Percentiles rank a stretch among this genome's conserved stretches.
phyloP scores from a whole-genome alignment of 495 filamentous ascomycete species.

The Penicillium subrubescens region DNA sequence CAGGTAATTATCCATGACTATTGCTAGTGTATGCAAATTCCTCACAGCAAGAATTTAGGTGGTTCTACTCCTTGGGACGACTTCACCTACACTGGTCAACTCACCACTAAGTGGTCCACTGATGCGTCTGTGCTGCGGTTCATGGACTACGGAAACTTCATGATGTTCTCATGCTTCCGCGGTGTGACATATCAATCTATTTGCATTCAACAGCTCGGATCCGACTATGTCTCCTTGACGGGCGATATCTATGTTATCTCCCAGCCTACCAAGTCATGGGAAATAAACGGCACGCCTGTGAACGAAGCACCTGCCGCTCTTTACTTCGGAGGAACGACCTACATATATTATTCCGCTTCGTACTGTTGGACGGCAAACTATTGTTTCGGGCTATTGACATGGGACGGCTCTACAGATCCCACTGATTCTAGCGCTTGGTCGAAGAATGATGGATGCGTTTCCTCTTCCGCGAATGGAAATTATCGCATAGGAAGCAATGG shows the following conservation, averaged over 20 bases:
- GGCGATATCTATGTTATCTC: not conserved
- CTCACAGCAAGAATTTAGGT: not conserved
- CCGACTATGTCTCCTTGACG: not conserved
- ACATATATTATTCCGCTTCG: conserved; percentile 53
- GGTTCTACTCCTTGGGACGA: not conserved
- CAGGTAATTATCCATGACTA: not conserved
- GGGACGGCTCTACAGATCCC: conserved; percentile 31
- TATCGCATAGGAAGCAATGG: not conserved
- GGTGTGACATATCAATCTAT: not conserved
- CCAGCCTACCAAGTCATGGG: conserved; percentile 13
- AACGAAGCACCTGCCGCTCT: conserved; percentile 54
- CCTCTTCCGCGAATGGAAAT: not conserved
- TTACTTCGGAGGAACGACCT: conserved; percentile 48
- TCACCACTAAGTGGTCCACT: not conserved
- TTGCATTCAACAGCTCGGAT: not conserved
- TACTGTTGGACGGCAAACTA: conserved; percentile 56
- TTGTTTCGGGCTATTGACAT: conserved; percentile 52
- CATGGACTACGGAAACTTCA: not conserved
- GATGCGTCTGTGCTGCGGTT: not conserved
- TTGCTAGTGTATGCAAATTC: not conserved
- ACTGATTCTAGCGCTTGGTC: not conserved
- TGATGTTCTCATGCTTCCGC: not conserved
- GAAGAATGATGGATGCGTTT: not conserved
- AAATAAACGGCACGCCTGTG: conserved; percentile 48
- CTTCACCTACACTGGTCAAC: not conserved